These are phyloP conservation scores for Begonia masoniana DNA, from an alignment of 306 rosid genomes.

Conservation along the genomic window DNA sequence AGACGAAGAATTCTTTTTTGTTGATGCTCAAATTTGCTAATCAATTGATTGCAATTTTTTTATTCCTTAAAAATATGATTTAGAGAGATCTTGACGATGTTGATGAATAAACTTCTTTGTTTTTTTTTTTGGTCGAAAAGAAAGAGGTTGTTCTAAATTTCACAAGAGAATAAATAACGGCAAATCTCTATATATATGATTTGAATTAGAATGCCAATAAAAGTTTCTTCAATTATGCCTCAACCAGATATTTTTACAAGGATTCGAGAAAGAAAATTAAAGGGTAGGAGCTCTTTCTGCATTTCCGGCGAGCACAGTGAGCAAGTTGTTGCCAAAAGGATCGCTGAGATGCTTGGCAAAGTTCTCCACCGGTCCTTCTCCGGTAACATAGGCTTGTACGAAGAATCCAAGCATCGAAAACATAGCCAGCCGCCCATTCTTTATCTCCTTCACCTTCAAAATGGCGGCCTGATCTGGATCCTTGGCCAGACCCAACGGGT, in stretches of 20 bases:
- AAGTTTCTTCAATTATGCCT: too few relatives aligned
- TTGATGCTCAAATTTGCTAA: too few relatives aligned
- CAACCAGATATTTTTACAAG: not conserved
- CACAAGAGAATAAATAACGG: too few relatives aligned
- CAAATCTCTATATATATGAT: too few relatives aligned
- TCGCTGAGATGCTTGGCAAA: conserved; percentile 95
- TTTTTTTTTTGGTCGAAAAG: too few relatives aligned
- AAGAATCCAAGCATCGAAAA: conserved; percentile 95
- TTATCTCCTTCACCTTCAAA: conserved; percentile 88
- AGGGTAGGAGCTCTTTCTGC: conserved; percentile 90
- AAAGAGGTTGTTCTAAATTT: too few relatives aligned
- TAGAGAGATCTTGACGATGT: too few relatives aligned
- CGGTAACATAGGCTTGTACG: conserved; percentile 88
- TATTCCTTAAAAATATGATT: too few relatives aligned
- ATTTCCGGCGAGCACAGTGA: conserved; percentile 67
- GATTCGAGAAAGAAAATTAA: conserved; percentile 19
- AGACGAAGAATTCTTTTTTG: too few relatives aligned
- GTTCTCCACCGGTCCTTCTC: conserved; percentile 98
- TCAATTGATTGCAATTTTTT: too few relatives aligned
- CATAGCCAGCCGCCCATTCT: conserved; percentile 96
- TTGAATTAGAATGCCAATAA: too few relatives aligned
- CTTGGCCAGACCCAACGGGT: conserved; percentile 80
- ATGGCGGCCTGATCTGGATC: conserved; percentile 97
- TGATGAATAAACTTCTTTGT: too few relatives aligned
- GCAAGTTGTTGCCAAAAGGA: conserved; percentile 97